A percentile compares a stretch with the other conserved stretches of the same genome.
These are phyloP conservation scores for Tuber microsphaerosporum DNA, from an alignment of 495 filamentous ascomycete species.

Conservation along the genomic window DNA sequence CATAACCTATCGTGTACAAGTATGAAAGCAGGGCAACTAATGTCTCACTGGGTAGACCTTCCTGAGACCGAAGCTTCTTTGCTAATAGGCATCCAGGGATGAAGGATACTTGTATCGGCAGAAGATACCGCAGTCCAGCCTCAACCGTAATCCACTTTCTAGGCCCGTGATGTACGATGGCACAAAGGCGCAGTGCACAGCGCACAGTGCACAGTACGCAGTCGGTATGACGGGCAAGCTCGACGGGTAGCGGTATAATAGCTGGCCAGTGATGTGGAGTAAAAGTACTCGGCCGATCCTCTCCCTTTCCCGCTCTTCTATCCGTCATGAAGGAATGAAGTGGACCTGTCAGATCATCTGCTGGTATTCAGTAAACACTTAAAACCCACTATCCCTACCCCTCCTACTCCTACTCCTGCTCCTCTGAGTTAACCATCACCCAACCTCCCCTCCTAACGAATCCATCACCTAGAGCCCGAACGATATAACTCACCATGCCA, in stretches of 20 bases:
- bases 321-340: neutral
- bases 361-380: neutral
- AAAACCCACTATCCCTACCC: constrained; percentile 4
- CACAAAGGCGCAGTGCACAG: neutral
- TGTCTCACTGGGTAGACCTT: neutral
- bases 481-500: constrained; percentile 24
- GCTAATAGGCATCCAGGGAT: neutral
- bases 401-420: neutral
- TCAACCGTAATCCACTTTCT: neutral
- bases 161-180: neutral
- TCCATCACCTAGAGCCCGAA: neutral
- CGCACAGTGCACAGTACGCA: neutral
- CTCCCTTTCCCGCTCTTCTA: neutral
- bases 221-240: neutral
- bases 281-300: neutral
- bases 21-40: neutral
- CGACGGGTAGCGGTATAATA: neutral
- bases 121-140: neutral
- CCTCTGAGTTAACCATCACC: neutral
- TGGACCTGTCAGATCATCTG: neutral
- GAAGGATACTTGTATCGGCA: neutral
- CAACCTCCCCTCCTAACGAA: neutral
- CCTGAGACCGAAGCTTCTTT: neutral
- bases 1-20: neutral
- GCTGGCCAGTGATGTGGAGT: neutral